These are phyloP conservation scores for Volvox africanus DNA, from an alignment of 139 green algal species.

Conservation along the genomic window DNA sequence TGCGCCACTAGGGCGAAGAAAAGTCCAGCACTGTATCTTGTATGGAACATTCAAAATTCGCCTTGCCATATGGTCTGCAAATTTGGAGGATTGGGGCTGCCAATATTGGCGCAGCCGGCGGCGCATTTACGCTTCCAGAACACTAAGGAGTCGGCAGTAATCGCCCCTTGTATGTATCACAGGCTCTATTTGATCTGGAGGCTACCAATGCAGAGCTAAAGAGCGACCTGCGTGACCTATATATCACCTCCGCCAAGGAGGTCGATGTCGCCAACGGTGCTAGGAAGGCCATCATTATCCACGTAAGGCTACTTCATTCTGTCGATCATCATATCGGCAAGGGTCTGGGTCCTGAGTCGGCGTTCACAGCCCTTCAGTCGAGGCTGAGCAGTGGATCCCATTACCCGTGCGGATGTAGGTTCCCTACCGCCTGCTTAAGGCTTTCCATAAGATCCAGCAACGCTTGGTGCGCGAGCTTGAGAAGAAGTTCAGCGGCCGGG, in stretches of 20 bases:
- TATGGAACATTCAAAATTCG: too few species aligned
- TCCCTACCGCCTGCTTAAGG: conserved; percentile 96
- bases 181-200: conserved; percentile 99
- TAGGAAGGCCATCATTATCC: conserved; percentile 98
- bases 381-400: not conserved
- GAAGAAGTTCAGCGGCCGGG: conserved; percentile 99
- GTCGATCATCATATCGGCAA: too few species aligned
- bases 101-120: not conserved
- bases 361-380: too few species aligned
- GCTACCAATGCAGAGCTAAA: conserved; percentile 99
- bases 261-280: conserved; percentile 86
- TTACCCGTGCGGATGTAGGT: conserved; percentile 69
- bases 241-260: conserved; percentile 96
- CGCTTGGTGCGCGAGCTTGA: conserved; percentile 98
- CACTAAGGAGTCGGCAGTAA: not conserved
- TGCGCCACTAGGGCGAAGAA: conserved; percentile 59
- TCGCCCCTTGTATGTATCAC: conserved; percentile 18
- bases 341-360: too few species aligned
- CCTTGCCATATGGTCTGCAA: too few species aligned
- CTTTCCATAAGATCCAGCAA: conserved; percentile 98
- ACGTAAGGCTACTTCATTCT: conserved; percentile 66
- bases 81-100: too few species aligned
- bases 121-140: not conserved
- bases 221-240: conserved; percentile 96
- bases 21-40: not conserved